Conservation (phyloP, 108 stramenopile genomes). For the Conticribra weissflogii region DNA sequence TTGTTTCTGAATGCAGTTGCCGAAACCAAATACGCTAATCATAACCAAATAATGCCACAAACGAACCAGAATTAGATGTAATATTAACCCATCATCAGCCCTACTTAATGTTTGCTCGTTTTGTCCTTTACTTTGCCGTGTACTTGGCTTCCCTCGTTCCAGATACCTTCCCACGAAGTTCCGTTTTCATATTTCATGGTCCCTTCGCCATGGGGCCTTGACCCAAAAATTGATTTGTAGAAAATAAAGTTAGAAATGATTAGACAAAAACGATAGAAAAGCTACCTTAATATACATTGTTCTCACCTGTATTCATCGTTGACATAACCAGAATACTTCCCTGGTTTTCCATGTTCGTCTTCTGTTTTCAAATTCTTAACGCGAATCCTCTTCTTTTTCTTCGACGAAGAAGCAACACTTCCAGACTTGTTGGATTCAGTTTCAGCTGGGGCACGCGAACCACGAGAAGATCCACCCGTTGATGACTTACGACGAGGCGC, state of each 20-base stretch:
- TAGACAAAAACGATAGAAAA: too few relatives aligned
- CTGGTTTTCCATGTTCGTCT: slow-evolving; percentile 39
- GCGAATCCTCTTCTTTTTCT: slow-evolving; percentile 25
- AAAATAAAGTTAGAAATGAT: too few relatives aligned
- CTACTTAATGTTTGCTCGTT: not conserved
- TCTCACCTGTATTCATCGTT: slow-evolving; percentile 34
- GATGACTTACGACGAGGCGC: slow-evolving; percentile 27
- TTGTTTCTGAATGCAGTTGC: too few relatives aligned
- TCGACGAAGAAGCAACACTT: slow-evolving; percentile 12
- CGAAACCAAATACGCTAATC: too few relatives aligned
- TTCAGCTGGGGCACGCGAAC: slow-evolving; percentile 16
- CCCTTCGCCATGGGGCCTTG: slow-evolving; percentile 39
- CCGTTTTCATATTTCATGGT: slow-evolving; percentile 46
- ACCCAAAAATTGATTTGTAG: too few relatives aligned
- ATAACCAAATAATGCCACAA: too few relatives aligned
- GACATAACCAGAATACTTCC: slow-evolving; percentile 43
- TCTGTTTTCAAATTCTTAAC: slow-evolving; percentile 50
- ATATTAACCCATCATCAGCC: too few relatives aligned
- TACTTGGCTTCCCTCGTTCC: slow-evolving; percentile 38
- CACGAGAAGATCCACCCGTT: slow-evolving; percentile 9
- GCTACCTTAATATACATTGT: too few relatives aligned
- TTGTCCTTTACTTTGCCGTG: slow-evolving; percentile 34
- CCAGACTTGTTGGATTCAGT: slow-evolving; percentile 5
- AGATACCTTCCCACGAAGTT: slow-evolving; percentile 35
- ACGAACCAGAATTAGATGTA: too few relatives aligned